Conservation (phyloP, 73 alveolate genomes). For the Uronychia setigera region DNA sequence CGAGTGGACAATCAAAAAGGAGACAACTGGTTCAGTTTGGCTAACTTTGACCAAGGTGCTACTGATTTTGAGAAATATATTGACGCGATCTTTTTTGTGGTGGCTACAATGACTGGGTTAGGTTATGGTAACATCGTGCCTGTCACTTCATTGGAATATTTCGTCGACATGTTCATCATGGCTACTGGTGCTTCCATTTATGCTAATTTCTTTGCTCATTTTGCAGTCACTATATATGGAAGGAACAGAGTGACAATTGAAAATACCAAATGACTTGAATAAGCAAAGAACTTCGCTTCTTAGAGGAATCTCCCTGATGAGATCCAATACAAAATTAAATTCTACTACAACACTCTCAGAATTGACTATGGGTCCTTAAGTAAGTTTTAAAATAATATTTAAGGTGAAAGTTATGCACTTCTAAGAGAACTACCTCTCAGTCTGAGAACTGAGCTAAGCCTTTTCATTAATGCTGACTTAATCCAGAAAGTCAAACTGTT, state of each 20-base stretch:
- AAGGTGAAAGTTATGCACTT: conserved; percentile 7
- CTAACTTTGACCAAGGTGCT: conserved; percentile 15
- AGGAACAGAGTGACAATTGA: conserved; percentile 43
- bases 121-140: conserved; percentile 60
- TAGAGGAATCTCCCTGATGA: conserved; percentile 39
- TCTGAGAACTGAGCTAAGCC: conserved; percentile 54
- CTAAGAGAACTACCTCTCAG: conserved; percentile 52
- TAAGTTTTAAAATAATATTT: neutral
- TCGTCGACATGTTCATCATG: conserved; percentile 56
- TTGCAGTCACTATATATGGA: conserved; percentile 36
- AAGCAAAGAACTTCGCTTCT: conserved; percentile 55
- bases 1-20: conserved; percentile 7
- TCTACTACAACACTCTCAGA: conserved; percentile 43
- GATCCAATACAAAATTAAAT: conserved; percentile 29
- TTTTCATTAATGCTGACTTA: conserved; percentile 39
- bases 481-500: conserved; percentile 59
- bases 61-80: conserved; percentile 44
- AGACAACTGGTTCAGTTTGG: conserved; percentile 26
- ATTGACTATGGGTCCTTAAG: conserved; percentile 26
- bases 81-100: conserved; percentile 63
- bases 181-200: conserved; percentile 53
- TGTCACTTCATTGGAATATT: conserved; percentile 41
- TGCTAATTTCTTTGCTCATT: conserved; percentile 61
- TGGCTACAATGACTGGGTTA: conserved; percentile 68
- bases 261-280: conserved; percentile 37